phyloP scores from a whole-genome alignment of 768 basidiomycete genomes.

The Leccinum truebloodii region DNA sequence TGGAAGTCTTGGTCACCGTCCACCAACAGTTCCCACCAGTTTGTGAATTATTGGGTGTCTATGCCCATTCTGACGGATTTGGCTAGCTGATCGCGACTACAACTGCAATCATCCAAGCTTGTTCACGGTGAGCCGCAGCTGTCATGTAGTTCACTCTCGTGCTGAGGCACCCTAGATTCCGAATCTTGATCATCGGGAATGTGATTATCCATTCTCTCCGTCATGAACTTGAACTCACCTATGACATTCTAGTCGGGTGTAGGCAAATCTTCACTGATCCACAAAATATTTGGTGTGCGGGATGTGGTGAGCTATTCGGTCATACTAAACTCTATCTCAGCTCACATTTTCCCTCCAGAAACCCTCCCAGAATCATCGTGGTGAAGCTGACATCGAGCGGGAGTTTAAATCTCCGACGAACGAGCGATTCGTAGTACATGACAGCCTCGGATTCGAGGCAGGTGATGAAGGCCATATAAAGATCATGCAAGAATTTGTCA shows the following conservation, averaged over 20 bases:
- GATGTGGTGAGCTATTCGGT: conserved; percentile 9
- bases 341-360: neutral
- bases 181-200: conserved; percentile 20
- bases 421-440: conserved; percentile 18
- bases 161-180: conserved; percentile 9
- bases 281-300: conserved; percentile 14
- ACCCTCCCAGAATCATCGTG: conserved; percentile 5
- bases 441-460: conserved; percentile 20
- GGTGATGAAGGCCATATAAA: conserved; percentile 12
- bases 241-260: conserved; percentile 15
- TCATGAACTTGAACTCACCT: neutral
- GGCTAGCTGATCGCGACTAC: conserved; percentile 13
- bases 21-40: conserved; percentile 1
- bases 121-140: conserved; percentile 9
- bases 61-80: neutral
- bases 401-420: conserved; percentile 19
- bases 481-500: conserved; percentile 4
- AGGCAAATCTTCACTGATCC: conserved; percentile 17
- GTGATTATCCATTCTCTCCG: neutral
- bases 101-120: conserved; percentile 8
- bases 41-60: neutral
- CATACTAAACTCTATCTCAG: neutral
- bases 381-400: conserved; percentile 10
- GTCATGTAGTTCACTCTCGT: neutral
- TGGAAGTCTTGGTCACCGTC: conserved; percentile 12